Evolutionary conservation across 331 rosid species (phyloP).

Genomic region (Malus hybrid): DNA sequence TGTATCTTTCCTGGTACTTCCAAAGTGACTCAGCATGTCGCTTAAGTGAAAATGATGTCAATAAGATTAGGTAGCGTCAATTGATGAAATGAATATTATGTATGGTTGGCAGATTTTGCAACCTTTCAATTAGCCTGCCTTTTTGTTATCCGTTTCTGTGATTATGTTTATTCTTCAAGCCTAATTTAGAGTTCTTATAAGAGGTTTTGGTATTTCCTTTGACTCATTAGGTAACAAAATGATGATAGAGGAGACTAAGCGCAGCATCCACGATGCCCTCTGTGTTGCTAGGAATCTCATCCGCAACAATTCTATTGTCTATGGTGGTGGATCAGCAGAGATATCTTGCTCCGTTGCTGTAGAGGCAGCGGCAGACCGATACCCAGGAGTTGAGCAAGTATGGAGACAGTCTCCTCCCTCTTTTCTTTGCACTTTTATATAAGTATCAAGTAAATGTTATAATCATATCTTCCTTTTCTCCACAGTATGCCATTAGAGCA

Average conservation of each 20-base stretch:
- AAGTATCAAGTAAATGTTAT: neutral
- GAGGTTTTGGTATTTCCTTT: slow-evolving; percentile 6
- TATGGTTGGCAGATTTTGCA: neutral
- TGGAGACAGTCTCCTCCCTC: neutral
- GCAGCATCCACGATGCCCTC: slow-evolving; percentile 89
- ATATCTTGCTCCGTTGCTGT: slow-evolving; percentile 82
- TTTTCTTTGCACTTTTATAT: neutral
- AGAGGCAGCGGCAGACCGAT: slow-evolving; percentile 84
- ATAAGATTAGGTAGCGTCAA: neutral
- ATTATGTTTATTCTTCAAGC: neutral
- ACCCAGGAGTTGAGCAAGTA: slow-evolving; percentile 98
- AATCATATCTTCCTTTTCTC: neutral
- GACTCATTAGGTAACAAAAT: slow-evolving; percentile 74
- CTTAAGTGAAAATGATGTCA: neutral
- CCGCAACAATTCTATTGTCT: slow-evolving; percentile 90
- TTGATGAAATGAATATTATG: neutral
- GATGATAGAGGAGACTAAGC: slow-evolving; percentile 98
- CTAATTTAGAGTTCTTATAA: slow-evolving; percentile 5
- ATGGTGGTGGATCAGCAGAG: slow-evolving; percentile 97
- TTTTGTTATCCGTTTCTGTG: neutral
- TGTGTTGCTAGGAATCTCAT: slow-evolving; percentile 98
- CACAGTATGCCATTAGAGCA: slow-evolving; percentile 95
- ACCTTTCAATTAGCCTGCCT: too few species aligned
- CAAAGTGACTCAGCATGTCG: neutral
- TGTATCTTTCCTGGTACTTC: neutral